Evolutionary conservation across 208 protist genomes (phyloP), one percentile per base, ranked within the genome.

Genomic region (Acanthamoeba sp.): DNA sequence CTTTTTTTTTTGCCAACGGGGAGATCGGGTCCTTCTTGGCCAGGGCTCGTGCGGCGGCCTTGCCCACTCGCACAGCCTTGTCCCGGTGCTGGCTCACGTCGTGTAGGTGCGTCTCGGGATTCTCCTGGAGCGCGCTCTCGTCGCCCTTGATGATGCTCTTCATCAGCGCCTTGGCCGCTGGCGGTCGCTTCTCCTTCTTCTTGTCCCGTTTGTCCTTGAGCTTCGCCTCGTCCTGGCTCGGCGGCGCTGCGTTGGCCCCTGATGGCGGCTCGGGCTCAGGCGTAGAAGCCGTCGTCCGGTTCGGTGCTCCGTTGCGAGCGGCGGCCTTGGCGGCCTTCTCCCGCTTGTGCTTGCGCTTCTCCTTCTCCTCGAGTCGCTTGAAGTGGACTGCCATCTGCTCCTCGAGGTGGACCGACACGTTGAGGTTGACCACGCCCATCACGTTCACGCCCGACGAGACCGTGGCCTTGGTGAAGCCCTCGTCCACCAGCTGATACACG

Each of bases 381-480:
- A 78, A 78, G 69, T 78, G 69, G 18, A 78, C 69, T 1, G 69
- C 69, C 69, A 78, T 78, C 69, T 78, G 69, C 69, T 78, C 69
- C 38, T 78, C 69, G 69, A 78, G 69, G 38, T 78, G 69, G 5
- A 78, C 69, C 36, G 69, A 78, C 38, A 78, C 69, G 38, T 78
- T 78, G 69, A 78, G 69, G 22, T 78, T 78, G 69, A 78, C 69
- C 10, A 78, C 18, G 69, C 69, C 69, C 69, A 78, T 78, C 69
- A 78, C 69, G 29, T 78, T 78, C 7, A 78, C 69, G 29, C 69
- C 69, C 24, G 69, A 78, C 38, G 69, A 78, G 10, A 78, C 69
- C 69, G 69, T 78, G 34, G 69, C 69, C 69, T 78, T 78, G 69
- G 69, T 78, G 69, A 78, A 78, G 69, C 69, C 69, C 69, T 78